Base-by-base conservation (phyloP, 495 filamentous ascomycete genomes). In the Xylaria venustula region DNA sequence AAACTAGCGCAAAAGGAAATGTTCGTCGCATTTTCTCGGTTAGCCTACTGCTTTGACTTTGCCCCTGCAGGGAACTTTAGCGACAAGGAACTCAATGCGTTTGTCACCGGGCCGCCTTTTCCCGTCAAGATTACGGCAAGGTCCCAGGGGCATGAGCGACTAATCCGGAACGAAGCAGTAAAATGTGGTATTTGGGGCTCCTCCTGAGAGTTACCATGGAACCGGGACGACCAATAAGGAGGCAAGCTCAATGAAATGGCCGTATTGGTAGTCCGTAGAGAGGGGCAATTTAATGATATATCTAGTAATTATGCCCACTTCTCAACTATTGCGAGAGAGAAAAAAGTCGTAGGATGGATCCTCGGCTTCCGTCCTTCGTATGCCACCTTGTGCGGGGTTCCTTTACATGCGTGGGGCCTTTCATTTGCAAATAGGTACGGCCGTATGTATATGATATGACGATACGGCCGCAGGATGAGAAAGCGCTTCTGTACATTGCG, bases 11-110 rank as follows among this genome's bases (percentile, higher is more conserved):
- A 77, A 47, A 66, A 68, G 28, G 70, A 66, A 9, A 61, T 83
- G 26, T 84, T 79, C 56, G 64, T 82, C 28, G 73, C 68, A 41
- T 64, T 78, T 56, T 73, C 81, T 11, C 70, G 81, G 0, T 40
- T 82, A 23, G 22, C 71, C 0, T 74, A 78, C 34, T 82, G 79
- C 58, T 80, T 77, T 58, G 72, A 82, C 41, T 66, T 67, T 23
- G 14, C 45, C 15, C 51, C 71, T 61, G 40, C 48, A 28, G 71
- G 64, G 0, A 50, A 58, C n/a, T 59, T 61, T 50, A 58, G 70
- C 40, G 54, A 63, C 0, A 32, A 48, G n/a, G 28, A 41, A 0
- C 53, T 73, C n/a, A 73, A 71, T 48, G 62, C 72, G 53, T 60
- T 68, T 36, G 25, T 45, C 3, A 62, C 65, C 6, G 64, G 66